Conservation (phyloP, 495 filamentous ascomycete species). For the Xylaria sp. region DNA sequence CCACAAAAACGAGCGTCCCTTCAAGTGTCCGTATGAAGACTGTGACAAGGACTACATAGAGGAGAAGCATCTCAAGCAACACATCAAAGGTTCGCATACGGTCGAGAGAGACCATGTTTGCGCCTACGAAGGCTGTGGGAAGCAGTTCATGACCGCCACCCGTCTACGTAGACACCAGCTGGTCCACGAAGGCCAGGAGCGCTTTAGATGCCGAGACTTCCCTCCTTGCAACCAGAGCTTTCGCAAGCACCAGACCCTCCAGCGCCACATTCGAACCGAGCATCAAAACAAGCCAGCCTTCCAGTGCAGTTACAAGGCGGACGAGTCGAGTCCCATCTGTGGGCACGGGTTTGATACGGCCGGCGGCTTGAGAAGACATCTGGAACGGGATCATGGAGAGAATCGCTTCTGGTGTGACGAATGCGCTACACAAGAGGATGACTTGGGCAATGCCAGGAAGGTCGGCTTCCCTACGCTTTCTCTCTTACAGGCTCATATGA, state of each 20-base stretch:
- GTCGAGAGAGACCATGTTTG: conserved; percentile 75
- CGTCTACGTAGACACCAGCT: conserved; percentile 72
- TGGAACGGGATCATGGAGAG: conserved; percentile 70
- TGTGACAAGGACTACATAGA: conserved; percentile 86
- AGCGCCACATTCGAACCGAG: conserved; percentile 75
- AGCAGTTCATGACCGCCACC: conserved; percentile 78
- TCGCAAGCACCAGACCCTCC: conserved; percentile 85
- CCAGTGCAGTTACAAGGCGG: conserved; percentile 65
- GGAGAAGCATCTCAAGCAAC: conserved; percentile 80
- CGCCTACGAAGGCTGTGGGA: conserved; percentile 71
- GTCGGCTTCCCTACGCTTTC: conserved; percentile 74
- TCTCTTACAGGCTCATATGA: conserved; percentile 74
- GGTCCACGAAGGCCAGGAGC: conserved; percentile 71
- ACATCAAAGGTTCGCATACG: conserved; percentile 82
- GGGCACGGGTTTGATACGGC: conserved; percentile 72
- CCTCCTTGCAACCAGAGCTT: conserved; percentile 80
- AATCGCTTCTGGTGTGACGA: conserved; percentile 75
- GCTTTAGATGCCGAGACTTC: conserved; percentile 74
- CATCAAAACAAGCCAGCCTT: conserved; percentile 76
- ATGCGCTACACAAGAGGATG: conserved; percentile 53
- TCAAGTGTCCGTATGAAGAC: conserved; percentile 66
- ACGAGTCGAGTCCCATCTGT: conserved; percentile 66
- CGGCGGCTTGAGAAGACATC: conserved; percentile 72
- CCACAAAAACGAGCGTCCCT: conserved; percentile 80
- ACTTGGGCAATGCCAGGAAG: conserved; percentile 34